phyloP scores from a whole-genome alignment of 2,329 filamentous ascomycete genomes.

The Fusarium nanum region DNA sequence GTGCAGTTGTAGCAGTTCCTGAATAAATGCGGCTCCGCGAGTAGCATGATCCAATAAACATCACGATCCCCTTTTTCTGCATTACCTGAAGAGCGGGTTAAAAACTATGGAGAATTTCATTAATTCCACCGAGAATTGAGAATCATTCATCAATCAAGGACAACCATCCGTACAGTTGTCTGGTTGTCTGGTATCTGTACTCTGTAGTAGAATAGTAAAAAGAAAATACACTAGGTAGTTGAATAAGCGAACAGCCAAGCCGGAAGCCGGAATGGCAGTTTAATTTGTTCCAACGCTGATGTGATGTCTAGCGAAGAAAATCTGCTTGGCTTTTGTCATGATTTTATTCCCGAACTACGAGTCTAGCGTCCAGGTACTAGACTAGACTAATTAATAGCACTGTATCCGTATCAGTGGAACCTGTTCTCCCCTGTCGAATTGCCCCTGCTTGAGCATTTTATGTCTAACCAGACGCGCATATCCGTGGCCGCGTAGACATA shows the following conservation, averaged over 20 bases:
- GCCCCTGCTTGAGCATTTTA: slow-evolving; percentile 4
- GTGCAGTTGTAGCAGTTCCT: slow-evolving; percentile 4
- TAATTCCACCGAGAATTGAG: slow-evolving; percentile 26
- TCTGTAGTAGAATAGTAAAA: not conserved
- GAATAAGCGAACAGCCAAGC: slow-evolving; percentile 34
- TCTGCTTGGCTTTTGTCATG: not conserved
- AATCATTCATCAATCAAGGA: not conserved
- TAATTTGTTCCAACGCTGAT: slow-evolving; percentile 6
- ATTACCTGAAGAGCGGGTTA: slow-evolving; percentile 31
- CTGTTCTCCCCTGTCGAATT: not conserved
- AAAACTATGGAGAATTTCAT: slow-evolving; percentile 21
- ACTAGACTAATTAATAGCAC: not conserved
- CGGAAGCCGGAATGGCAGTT: slow-evolving; percentile 30
- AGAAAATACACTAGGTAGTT: not conserved
- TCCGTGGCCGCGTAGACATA: slow-evolving; percentile 4
- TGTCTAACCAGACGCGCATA: slow-evolving; percentile 12
- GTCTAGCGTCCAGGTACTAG: not conserved
- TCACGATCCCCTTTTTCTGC: slow-evolving; percentile 26
- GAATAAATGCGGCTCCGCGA: slow-evolving; percentile 16
- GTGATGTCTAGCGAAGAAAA: not conserved
- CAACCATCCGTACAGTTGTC: not conserved
- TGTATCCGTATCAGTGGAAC: slow-evolving; percentile 5
- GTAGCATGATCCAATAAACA: slow-evolving; percentile 23
- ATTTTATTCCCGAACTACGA: slow-evolving; percentile 15
- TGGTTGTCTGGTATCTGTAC: not conserved